phyloP scores from a whole-genome alignment of 164 flowering plant species.

The Buxus sempervirens region DNA sequence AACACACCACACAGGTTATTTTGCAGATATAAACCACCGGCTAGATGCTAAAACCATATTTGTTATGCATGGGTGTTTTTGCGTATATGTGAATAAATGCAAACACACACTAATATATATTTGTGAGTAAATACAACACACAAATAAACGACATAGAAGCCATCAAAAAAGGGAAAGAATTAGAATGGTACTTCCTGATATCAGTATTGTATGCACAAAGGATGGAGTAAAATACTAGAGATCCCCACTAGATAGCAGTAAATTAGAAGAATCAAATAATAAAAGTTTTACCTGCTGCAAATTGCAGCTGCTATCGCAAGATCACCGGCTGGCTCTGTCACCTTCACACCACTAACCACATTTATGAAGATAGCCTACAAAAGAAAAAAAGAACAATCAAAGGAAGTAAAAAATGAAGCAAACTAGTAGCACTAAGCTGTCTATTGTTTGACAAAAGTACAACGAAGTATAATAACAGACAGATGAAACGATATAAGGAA shows the following conservation, averaged over 20 bases:
- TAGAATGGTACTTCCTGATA: too few relatives aligned
- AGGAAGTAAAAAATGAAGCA: neutral
- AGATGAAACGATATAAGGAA: neutral
- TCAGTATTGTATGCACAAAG: too few relatives aligned
- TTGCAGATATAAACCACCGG: neutral
- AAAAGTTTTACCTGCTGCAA: constrained; percentile 75
- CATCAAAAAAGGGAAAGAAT: too few relatives aligned
- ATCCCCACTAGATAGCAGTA: neutral
- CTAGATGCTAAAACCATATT: neutral
- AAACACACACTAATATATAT: too few relatives aligned
- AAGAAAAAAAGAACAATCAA: constrained; percentile 1
- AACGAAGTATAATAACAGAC: neutral
- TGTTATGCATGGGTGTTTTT: neutral
- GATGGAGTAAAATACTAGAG: neutral
- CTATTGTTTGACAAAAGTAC: neutral
- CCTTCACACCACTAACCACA: constrained; percentile 74
- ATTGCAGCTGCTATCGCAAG: constrained; percentile 96
- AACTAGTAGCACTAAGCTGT: neutral
- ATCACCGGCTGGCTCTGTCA: constrained; percentile 89
- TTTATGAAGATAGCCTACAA: constrained; percentile 71
- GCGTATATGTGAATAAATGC: too few relatives aligned
- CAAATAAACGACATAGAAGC: too few relatives aligned
- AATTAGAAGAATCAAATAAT: neutral
- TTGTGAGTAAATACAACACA: too few relatives aligned
- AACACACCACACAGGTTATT: neutral